Base-by-base conservation (phyloP, 106 monocot genomes). In the Ottelia alismoides region DNA sequence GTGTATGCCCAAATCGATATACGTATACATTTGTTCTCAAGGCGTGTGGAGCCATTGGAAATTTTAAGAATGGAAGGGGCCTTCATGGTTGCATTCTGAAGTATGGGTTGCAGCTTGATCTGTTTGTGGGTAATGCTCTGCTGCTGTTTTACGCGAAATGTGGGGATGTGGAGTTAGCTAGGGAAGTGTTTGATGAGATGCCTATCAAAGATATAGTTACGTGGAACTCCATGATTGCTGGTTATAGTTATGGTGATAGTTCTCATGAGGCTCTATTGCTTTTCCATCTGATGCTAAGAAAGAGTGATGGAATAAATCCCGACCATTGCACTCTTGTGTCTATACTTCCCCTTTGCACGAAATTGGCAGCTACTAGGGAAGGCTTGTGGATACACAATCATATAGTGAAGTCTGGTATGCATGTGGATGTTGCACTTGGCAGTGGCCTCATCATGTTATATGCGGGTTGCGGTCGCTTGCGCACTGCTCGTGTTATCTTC, bases 211-310 rank as follows among this genome's bases (percentile, higher is more conserved):
- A 71, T 12, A 65, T 65, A 0, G 79, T 79, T 25, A 62, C 77
- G 30, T 92, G 69, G 74, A 87, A 92, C 65, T 76, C 76, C 16
- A 71, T 92, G 69, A 87, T 92, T 56, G 61, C 73, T 47, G 79
- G 68, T 0, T 45, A 59, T 31, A 66, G 78, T 17, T 43, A 73
- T 4, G 45, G 71, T 50, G 27, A n/a, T 25, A 40, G 72, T 30
- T 52, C 76, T 35, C 53, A 65, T 24, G 64, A 65, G 30, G 73
- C 87, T 21, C 24, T 87, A 9, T 31, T 28, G 0, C 10, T 76
- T 17, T 92, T 71, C 43, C 20, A 30, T 44, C 69, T 72, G 31
- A 87, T 92, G 92, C 25, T 31, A 30, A 66, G 68, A 25, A 46
- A 45, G 26, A 53, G 18, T 20, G 35, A 74, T 28, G 23, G 20